Evolutionary conservation across 176 grass and related monocot genomes (phyloP), one percentile per base, ranked within the genome.

Genomic region (Carex littledalei): DNA sequence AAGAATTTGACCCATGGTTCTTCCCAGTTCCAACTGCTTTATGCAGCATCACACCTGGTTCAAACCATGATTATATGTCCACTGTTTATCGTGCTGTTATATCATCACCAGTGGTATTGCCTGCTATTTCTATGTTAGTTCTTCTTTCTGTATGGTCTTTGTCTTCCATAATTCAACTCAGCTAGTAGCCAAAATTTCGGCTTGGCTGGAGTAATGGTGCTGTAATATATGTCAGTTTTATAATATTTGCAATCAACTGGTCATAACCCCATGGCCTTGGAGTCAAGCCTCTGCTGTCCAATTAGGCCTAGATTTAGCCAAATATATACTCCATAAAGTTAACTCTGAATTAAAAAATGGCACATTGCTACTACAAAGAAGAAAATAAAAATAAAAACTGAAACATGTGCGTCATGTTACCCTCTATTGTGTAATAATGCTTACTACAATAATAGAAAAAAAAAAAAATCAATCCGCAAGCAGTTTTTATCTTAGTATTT

Each of bases 1-100:
- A 84, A 89, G 89, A 94, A 82, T 86, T 98, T 12, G 47, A 89
- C 83, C 91, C 93, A 72, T 98, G 95, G 93, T 92, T 90, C 86
- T 95, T 98, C 63, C 95, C 95, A 67, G 77, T 91, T 43, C 88
- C 93, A 15, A 93, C 88, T 67, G 85, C 86, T 74, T 82, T 88
- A 69, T 95, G 91, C 84, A 98, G 69, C 60, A 68, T 95, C 63
- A 67, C 82, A 78, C 86, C 93, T 73, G 93, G 93, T 62, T 80
- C 93, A 24, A 98, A 98, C 72, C 90, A 95, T 79, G 91, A 95
- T 89, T 98, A 90, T 79, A 89, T 89, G 93, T 93, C 93, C 82
- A 89, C 89, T 74, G 91, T 88, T 67, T 95, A 94, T 85, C 93
- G 88, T 74, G 68, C 94, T 39, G 89, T 95, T 52, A 49, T 95